These are phyloP conservation scores for Termitomyces sp. DNA, from an alignment of 768 basidiomycete genomes.

Conservation along the genomic window DNA sequence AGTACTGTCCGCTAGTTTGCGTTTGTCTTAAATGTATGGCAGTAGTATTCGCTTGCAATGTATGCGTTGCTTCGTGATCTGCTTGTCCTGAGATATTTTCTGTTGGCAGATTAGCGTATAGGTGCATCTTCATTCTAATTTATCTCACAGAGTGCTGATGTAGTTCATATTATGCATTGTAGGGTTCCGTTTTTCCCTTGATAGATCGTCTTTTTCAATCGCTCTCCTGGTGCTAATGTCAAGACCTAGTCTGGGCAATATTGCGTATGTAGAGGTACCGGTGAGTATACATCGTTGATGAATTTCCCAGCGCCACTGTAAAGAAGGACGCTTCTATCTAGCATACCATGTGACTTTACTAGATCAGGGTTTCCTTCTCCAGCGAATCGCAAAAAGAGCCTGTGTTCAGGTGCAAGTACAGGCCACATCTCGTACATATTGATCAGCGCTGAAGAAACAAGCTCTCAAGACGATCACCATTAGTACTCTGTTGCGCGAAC, in stretches of 20 bases:
- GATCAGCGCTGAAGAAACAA: neutral
- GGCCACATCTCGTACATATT: neutral
- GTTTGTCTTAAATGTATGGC: neutral
- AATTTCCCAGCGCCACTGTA: neutral
- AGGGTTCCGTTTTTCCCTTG: neutral
- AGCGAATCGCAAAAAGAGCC: neutral
- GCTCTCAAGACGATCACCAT: neutral
- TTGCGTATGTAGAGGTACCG: neutral
- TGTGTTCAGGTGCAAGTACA: neutral
- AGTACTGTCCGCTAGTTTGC: neutral
- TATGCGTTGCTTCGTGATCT: slow-evolving; percentile 5
- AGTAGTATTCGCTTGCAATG: slow-evolving; percentile 8
- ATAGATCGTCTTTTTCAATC: neutral
- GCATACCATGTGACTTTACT: neutral
- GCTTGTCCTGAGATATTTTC: neutral
- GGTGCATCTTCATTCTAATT: slow-evolving; percentile 2
- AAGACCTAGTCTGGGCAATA: neutral
- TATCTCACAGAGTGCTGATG: neutral
- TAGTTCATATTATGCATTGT: neutral
- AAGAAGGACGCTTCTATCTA: neutral
- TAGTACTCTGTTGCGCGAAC: no score
- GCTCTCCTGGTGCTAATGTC: neutral
- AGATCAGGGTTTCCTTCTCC: neutral
- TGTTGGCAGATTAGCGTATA: neutral
- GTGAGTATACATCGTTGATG: neutral